Evolutionary conservation across 345 rosid species (phyloP).

Genomic region (Triadica sebifera): DNA sequence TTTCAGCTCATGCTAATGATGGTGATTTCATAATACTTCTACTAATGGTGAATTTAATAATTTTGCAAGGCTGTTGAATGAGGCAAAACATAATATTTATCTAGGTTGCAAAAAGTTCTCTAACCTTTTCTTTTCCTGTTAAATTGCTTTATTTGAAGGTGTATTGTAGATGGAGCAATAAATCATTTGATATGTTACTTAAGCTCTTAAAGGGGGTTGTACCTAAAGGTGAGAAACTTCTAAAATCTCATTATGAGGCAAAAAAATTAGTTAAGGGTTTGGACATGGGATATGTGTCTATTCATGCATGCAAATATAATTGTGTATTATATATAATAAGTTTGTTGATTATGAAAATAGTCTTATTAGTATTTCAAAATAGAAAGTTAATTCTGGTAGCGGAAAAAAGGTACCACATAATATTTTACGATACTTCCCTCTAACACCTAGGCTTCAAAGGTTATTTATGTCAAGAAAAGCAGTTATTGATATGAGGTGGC

Average conservation of each 20-base stretch:
- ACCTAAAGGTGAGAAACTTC: not conserved
- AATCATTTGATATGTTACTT: slow-evolving; percentile 9
- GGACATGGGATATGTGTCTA: slow-evolving; percentile 10
- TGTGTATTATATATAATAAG: slow-evolving; percentile 14
- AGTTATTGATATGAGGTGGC: not conserved
- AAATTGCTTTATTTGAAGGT: not conserved
- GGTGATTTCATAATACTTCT: not conserved
- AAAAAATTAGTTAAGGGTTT: slow-evolving; percentile 5
- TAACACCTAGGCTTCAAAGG: not conserved
- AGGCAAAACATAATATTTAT: not conserved
- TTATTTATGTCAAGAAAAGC: no score
- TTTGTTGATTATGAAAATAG: not conserved
- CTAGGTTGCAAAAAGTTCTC: not conserved
- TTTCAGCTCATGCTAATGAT: not conserved
- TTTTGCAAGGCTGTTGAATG: not conserved
- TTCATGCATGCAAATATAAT: slow-evolving; percentile 13
- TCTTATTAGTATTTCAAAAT: not conserved
- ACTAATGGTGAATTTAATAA: not conserved
- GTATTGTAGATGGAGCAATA: not conserved
- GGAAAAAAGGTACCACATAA: slow-evolving; percentile 8
- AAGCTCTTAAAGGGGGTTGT: not conserved
- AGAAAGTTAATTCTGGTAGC: not conserved
- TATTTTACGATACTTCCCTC: not conserved
- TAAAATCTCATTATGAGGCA: slow-evolving; percentile 3
- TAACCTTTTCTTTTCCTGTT: not conserved